Percentiles rank a stretch among this genome's conserved stretches.
phyloP scores from a whole-genome alignment of 1,139 yeast genomes.

The Geotrichum australiense region DNA sequence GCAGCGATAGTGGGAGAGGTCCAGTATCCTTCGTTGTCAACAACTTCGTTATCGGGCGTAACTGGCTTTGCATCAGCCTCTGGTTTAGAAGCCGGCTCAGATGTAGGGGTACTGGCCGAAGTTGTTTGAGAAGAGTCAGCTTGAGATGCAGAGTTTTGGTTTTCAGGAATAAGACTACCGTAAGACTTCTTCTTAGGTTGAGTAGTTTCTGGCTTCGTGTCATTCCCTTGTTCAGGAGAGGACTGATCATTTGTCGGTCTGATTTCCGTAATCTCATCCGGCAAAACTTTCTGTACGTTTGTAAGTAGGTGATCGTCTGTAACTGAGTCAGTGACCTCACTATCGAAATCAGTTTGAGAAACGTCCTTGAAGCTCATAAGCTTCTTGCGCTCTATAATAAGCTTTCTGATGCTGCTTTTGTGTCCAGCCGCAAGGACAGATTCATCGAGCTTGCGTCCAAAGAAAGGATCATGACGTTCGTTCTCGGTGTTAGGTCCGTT shows the following conservation, averaged over 20 bases:
- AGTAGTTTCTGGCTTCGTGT: no score
- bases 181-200: slow-evolving; percentile 1
- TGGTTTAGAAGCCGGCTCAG: not conserved
- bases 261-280: no score
- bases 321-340: not conserved
- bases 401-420: slow-evolving; percentile 48
- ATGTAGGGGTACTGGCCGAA: not conserved
- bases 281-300: not conserved
- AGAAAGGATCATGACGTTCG: slow-evolving; percentile 23
- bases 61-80: not conserved
- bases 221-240: not conserved
- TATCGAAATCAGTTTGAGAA: slow-evolving; percentile 3
- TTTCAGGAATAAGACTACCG: no score
- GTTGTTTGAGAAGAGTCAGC: not conserved
- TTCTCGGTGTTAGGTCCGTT: slow-evolving; percentile 4
- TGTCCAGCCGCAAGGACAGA: slow-evolving; percentile 65
- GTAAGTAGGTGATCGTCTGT: not conserved
- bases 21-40: slow-evolving; percentile 75
- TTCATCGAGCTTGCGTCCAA: slow-evolving; percentile 48
- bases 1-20: slow-evolving; percentile 68
- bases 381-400: slow-evolving; percentile 47
- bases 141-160: not conserved
- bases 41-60: slow-evolving; percentile 36
- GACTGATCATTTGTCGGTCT: not conserved
- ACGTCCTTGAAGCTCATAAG: slow-evolving; percentile 20